These are phyloP conservation scores for Alternaria alternata DNA, from an alignment of 2,329 filamentous ascomycete species.

Conservation along the genomic window DNA sequence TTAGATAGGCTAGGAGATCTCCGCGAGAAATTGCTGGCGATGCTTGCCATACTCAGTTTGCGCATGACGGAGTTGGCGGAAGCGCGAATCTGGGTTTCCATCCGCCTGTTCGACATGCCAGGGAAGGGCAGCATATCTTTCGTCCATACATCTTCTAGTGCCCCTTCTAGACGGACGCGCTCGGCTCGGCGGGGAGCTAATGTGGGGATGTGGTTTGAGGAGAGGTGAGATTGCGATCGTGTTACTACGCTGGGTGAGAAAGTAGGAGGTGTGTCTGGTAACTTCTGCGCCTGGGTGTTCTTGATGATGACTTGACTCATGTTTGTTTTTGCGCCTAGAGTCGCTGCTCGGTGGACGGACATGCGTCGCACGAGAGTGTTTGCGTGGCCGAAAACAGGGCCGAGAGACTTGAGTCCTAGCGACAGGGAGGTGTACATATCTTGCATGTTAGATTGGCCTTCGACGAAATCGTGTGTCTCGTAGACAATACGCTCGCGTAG, in stretches of 20 bases:
- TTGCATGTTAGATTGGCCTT: slow-evolving; percentile 56
- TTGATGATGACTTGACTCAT: slow-evolving; percentile 83
- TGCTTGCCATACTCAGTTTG: slow-evolving; percentile 83
- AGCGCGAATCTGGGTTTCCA: slow-evolving; percentile 75
- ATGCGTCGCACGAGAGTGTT: slow-evolving; percentile 71
- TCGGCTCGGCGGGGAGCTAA: slow-evolving; percentile 78
- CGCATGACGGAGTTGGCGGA: slow-evolving; percentile 89
- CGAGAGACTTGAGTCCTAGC: slow-evolving; percentile 76
- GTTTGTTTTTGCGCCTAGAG: slow-evolving; percentile 72
- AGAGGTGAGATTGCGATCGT: slow-evolving; percentile 81
- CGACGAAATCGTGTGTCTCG: slow-evolving; percentile 61
- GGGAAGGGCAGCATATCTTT: slow-evolving; percentile 82
- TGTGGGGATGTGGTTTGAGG: slow-evolving; percentile 71
- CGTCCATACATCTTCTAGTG: slow-evolving; percentile 83
- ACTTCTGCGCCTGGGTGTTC: slow-evolving; percentile 77
- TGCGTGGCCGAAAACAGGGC: slow-evolving; percentile 76
- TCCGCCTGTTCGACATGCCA: slow-evolving; percentile 74
- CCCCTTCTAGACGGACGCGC: slow-evolving; percentile 76
- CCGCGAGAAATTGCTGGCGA: slow-evolving; percentile 77
- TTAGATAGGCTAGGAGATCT: slow-evolving; percentile 68
- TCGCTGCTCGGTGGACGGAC: slow-evolving; percentile 81
- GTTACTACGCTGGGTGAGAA: slow-evolving; percentile 66
- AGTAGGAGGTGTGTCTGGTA: slow-evolving; percentile 57
- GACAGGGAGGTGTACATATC: slow-evolving; percentile 70
- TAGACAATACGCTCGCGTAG: slow-evolving; percentile 63